Evolutionary conservation across 148 eudicot species (phyloP).

Genomic region (Amaranthus palmeri): DNA sequence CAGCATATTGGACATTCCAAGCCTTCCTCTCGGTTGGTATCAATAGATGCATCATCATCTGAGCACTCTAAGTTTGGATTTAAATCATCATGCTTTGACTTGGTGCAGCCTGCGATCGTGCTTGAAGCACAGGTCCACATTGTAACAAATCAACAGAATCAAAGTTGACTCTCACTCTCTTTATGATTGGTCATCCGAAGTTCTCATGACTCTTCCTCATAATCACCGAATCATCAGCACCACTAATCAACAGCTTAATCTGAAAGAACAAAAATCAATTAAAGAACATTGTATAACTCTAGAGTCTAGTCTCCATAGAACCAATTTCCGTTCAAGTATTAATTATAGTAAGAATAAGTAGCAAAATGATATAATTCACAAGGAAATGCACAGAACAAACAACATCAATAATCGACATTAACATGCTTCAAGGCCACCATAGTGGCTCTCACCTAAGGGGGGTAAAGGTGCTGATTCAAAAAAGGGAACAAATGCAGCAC

Average conservation of each 20-base stretch:
- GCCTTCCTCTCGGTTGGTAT: constrained; percentile 46
- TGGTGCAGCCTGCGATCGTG: constrained; percentile 27
- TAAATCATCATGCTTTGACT: constrained; percentile 24
- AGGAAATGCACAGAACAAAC: no score
- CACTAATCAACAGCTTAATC: constrained; percentile 12
- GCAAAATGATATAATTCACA: no score
- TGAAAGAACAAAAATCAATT: constrained; percentile 18
- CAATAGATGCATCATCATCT: constrained; percentile 50
- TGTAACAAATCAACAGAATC: constrained; percentile 3
- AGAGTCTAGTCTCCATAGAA: neutral
- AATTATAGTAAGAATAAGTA: neutral
- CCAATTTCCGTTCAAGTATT: no score
- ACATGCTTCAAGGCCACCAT: neutral
- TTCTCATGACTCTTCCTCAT: neutral
- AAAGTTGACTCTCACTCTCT: constrained; percentile 3
- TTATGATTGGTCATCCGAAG: constrained; percentile 8
- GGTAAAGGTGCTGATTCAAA: no score
- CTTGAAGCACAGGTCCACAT: constrained; percentile 56
- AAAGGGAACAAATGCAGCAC: neutral
- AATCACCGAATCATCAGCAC: constrained; percentile 5
- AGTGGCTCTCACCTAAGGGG: no score
- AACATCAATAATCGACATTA: neutral
- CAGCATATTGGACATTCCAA: constrained; percentile 65
- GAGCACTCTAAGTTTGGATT: constrained; percentile 40
- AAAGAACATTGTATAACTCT: neutral